phyloP scores from a whole-genome alignment of 768 basidiomycete genomes.

The Imleria badia region DNA sequence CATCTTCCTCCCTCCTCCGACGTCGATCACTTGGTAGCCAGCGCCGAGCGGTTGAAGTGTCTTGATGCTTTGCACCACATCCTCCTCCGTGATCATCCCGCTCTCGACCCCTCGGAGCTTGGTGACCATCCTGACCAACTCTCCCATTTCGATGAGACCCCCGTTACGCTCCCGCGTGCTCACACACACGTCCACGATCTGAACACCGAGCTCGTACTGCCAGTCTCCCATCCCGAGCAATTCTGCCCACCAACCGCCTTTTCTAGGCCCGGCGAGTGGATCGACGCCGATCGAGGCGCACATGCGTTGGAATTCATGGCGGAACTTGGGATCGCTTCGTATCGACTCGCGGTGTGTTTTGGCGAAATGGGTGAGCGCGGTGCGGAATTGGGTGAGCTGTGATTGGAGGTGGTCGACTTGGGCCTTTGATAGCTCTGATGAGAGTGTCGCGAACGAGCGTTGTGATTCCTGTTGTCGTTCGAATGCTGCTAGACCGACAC shows the following conservation, averaged over 20 bases:
- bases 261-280: constrained; percentile 82
- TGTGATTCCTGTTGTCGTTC: constrained; percentile 83
- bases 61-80: constrained; percentile 80
- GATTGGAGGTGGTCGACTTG: constrained; percentile 79
- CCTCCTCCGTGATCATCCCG: constrained; percentile 80
- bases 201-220: constrained; percentile 94
- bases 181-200: constrained; percentile 90
- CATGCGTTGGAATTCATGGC: constrained; percentile 94
- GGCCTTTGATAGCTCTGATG: constrained; percentile 68
- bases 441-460: constrained; percentile 79
- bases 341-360: constrained; percentile 82
- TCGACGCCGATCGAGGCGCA: constrained; percentile 94
- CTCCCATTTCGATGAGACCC: constrained; percentile 86
- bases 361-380: constrained; percentile 78
- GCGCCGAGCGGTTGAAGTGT: constrained; percentile 85
- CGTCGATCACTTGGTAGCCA: constrained; percentile 84
- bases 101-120: constrained; percentile 69
- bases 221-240: constrained; percentile 87
- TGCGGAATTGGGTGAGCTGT: constrained; percentile 83
- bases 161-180: constrained; percentile 88
- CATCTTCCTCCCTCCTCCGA: constrained; percentile 71
- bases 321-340: constrained; percentile 77
- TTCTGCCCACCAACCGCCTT: constrained; percentile 92
- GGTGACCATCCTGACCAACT: constrained; percentile 76
- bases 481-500: constrained; percentile 86